Base-by-base conservation (phyloP, 768 basidiomycete species). In the Pilatotrama ljubarskyi region DNA sequence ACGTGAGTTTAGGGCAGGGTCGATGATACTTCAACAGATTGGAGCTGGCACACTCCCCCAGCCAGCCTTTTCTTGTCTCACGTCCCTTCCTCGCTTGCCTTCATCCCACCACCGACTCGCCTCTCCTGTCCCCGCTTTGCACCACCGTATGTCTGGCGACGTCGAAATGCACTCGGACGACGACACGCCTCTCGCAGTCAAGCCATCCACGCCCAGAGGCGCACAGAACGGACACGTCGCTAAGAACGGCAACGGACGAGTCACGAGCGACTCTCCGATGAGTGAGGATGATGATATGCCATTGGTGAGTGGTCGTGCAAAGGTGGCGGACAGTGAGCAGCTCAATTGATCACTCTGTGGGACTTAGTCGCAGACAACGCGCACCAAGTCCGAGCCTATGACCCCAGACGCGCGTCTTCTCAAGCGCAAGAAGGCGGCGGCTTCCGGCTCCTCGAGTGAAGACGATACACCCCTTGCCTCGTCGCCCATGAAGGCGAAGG, bases 271-370 rank as follows among this genome's bases (percentile, higher is more conserved):
- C 68, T 77, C 75, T 51, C 76, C 79, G 24, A 82, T 86, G 81
- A 88, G 86, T 63, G 88, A 89, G 59, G 87, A 84, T 51, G 85
- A 87, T 46, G 87, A 90, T 66, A 73, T 84, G 73, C 89, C 89
- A 44, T 77, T 90, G 71, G 91, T 92, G 72, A 65, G 83, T 77
- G 44, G 3, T 26, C 35, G 36, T 42, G 43, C 32, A 37, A 22
- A 48, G 35, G 47, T 50, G 47, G 44, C 51, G 26, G 22, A 47
- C 50, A 13, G 11, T 40, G 37, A 22, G 47, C 48, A 38, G 32
- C 37, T 48, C 25, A 4, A 44, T 47, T 46, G 43, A 60, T 55
- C 35, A 40, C 66, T 62, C 72, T 64, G 77, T 54, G 32, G 47
- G 51, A 47, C 43, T 40, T 53, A 80, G 85, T 87, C 84, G 10